A percentile compares a stretch with the other conserved stretches of the same genome.
These are phyloP conservation scores for Botrytis fragariae DNA, from an alignment of 2,329 filamentous ascomycete genomes.

Conservation along the genomic window DNA sequence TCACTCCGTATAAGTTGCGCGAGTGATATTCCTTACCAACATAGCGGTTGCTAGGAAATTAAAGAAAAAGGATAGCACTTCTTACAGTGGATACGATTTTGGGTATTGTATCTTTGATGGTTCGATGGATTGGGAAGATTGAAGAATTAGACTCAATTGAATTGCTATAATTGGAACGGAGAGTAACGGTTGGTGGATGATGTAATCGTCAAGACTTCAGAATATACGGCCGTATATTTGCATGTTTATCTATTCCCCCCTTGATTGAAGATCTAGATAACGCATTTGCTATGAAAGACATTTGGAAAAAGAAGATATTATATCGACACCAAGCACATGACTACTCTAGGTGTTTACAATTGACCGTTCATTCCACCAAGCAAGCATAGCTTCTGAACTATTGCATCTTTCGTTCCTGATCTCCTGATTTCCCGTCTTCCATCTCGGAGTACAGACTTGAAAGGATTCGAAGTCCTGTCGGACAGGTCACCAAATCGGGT, in stretches of 20 bases:
- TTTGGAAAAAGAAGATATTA: not conserved
- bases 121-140: not conserved
- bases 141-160: not conserved
- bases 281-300: not conserved
- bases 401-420: not conserved
- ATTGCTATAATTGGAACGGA: not conserved
- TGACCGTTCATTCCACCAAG: not conserved
- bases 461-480: conserved; percentile 6
- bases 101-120: not conserved
- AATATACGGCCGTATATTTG: not conserved
- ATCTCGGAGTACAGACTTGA: not conserved
- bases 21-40: conserved; percentile 8
- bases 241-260: not conserved
- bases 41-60: not conserved
- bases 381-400: not conserved
- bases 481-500: not conserved
- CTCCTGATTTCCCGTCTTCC: not conserved
- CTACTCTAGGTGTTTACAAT: not conserved
- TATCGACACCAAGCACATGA: not conserved
- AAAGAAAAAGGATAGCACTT: not conserved
- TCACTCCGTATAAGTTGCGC: not conserved
- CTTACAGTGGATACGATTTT: not conserved
- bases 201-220: not conserved
- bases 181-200: not conserved
- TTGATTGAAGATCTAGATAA: not conserved